phyloP scores from a whole-genome alignment of 768 basidiomycete genomes.

The Peribolospora baueri region DNA sequence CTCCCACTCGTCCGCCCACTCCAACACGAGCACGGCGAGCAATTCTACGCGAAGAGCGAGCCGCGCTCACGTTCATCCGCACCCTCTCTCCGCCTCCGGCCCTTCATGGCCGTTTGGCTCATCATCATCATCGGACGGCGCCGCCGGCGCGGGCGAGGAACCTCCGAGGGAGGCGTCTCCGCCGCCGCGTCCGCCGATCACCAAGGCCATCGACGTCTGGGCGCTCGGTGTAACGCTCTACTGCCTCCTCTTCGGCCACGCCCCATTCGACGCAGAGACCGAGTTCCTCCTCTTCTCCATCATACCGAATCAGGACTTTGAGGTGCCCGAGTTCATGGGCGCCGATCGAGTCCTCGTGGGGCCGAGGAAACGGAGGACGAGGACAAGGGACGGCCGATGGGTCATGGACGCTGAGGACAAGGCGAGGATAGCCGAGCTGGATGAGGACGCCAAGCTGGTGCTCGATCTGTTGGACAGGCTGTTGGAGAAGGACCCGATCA shows the following conservation, averaged over 20 bases:
- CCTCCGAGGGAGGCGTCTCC: not conserved
- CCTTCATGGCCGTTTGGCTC: not conserved
- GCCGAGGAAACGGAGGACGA: conserved; percentile 2
- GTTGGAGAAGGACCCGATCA: conserved; percentile 10
- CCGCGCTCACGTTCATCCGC: too few relatives aligned
- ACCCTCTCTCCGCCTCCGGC: not conserved
- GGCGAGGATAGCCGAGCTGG: conserved; percentile 20
- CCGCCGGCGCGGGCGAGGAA: conserved; percentile 14
- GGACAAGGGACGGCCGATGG: conserved; percentile 8
- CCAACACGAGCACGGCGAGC: too few relatives aligned
- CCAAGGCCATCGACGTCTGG: conserved; percentile 93
- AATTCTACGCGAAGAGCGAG: too few relatives aligned
- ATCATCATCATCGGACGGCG: conserved; percentile 13
- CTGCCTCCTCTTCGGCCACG: conserved; percentile 67
- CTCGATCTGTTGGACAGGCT: conserved; percentile 27
- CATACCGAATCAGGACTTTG: conserved; percentile 55
- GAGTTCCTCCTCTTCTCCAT: conserved; percentile 58
- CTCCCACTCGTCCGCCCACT: too few relatives aligned
- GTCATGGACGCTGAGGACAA: conserved; percentile 10
- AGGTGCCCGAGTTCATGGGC: conserved; percentile 44
- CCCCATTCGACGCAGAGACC: conserved; percentile 40
- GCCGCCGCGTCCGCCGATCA: conserved; percentile 30
- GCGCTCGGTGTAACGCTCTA: conserved; percentile 88
- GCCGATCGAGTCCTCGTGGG: conserved; percentile 29
- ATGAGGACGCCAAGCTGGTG: conserved; percentile 35